phyloP scores from a whole-genome alignment of 495 filamentous ascomycete genomes.

The Penicillium goetzii region DNA sequence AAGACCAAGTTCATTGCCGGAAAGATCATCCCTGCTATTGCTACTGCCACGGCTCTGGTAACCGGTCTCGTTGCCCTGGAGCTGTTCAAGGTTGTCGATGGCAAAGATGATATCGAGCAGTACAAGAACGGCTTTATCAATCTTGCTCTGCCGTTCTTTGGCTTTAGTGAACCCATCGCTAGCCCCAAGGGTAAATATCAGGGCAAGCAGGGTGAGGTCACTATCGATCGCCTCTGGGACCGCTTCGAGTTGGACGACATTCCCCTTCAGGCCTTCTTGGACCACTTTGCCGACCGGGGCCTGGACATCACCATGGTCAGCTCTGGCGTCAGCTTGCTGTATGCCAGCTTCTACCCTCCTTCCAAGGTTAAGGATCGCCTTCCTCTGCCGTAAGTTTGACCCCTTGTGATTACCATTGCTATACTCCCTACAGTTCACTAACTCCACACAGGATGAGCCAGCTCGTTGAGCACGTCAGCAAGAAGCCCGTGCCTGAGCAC shows the following conservation, averaged over 20 bases:
- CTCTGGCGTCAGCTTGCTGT: conserved; percentile 94
- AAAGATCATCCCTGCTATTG: conserved; percentile 99
- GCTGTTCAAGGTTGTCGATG: conserved; percentile 95
- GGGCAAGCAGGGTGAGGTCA: conserved; percentile 72
- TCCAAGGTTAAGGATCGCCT: conserved; percentile 85
- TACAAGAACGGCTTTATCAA: conserved; percentile 99
- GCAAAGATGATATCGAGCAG: conserved; percentile 91
- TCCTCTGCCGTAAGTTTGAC: conserved; percentile 62
- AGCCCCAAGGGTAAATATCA: conserved; percentile 90
- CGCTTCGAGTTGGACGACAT: conserved; percentile 91
- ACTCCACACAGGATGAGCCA: conserved; percentile 68
- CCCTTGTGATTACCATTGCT: conserved; percentile 10
- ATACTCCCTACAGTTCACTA: background rate
- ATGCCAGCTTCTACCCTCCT: conserved; percentile 90
- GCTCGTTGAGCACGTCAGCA: conserved; percentile 85
- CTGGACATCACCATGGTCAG: conserved; percentile 89
- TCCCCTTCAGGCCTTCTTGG: conserved; percentile 79
- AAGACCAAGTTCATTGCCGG: conserved; percentile 99
- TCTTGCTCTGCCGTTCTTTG: conserved; percentile 94
- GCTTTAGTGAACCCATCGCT: conserved; percentile 93
- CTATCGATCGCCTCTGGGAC: conserved; percentile 96
- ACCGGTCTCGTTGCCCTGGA: conserved; percentile 93
- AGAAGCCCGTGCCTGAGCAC: conserved; percentile 87
- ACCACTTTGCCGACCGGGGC: conserved; percentile 77
- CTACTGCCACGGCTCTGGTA: conserved; percentile 93